Evolutionary conservation across 78 protist species (phyloP), one percentile per base, ranked within the genome.

Genomic region (Monosiga brevicollis): DNA sequence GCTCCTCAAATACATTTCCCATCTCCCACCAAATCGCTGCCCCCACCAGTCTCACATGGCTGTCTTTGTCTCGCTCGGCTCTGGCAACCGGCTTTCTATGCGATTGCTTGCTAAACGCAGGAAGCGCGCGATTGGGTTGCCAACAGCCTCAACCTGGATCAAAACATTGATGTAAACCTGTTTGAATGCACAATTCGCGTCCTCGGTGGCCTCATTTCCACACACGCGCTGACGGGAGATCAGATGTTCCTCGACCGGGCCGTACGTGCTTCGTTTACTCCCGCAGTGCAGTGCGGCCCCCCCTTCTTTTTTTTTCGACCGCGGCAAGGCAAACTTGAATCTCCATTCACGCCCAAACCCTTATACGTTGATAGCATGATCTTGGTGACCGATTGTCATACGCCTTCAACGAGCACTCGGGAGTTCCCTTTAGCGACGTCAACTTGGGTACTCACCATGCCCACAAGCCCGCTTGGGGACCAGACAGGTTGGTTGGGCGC

Each of bases 181-280:
- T 95, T 95, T 82, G 97, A 95, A 82, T 83, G 90, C 32, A 91
- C 84, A 43, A 94, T 95, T 76, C 84, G 97, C 72, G 35, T 85
- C 41, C 39, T 95, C 32, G 97, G 97, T 15, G 93, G 91, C 23
- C 86, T 92, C 49, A 82, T 94, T 39, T 6, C 92, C 35, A 90
- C 92, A n/a, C 86, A 91, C 80, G 86, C 75, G 36, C 80, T 95
- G 24, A 84, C 96, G 34, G 75, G 73, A n/a, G 95, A 95, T 42
- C 0, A 1, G 22, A 1, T 86, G 1, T 88, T 87, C 80, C 76
- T 88, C 32, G 74, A 77, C 41, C 89, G 90, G 90, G 93, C 93
- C 3, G 74, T 75, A 11, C 3, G 79, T 75, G 1, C 20, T 72
- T 22, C 22, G 22, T 55, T 23, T 11, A 55, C 22, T 55, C 22